Evolutionary conservation across 2,329 filamentous ascomycete species (phyloP).

Genomic region (Talaromyces funiculosus): DNA sequence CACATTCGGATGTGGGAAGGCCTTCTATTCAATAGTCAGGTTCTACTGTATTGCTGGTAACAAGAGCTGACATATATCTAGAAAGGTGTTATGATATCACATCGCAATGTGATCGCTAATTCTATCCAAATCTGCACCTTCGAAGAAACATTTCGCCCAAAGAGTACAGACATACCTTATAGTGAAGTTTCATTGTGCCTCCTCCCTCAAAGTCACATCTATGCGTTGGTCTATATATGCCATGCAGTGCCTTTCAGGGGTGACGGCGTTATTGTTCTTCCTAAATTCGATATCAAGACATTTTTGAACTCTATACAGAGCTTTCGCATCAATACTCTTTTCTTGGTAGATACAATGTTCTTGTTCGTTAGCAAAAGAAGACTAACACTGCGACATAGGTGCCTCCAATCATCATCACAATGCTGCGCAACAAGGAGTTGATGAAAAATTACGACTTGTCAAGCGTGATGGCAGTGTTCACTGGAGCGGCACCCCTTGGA

Average conservation of each 20-base stretch:
- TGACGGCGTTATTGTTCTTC: conserved; percentile 65
- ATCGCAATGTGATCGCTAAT: conserved; percentile 73
- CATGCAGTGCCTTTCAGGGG: conserved; percentile 63
- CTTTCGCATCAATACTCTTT: conserved; percentile 63
- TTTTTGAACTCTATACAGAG: conserved; percentile 61
- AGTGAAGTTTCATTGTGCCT: conserved; percentile 59
- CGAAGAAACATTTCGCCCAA: conserved; percentile 38
- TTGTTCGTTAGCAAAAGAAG: background rate
- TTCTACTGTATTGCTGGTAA: background rate
- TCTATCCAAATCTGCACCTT: conserved; percentile 56
- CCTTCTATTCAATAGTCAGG: background rate
- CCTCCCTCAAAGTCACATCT: conserved; percentile 79
- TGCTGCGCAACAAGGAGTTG: conserved; percentile 59
- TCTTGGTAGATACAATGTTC: conserved; percentile 48
- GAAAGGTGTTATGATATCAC: conserved; percentile 82
- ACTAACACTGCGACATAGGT: conserved; percentile 44
- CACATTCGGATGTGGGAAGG: background rate
- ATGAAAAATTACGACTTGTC: conserved; percentile 66
- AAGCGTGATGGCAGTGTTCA: conserved; percentile 60
- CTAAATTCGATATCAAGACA: conserved; percentile 65
- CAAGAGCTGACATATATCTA: conserved; percentile 27
- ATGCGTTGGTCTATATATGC: conserved; percentile 66
- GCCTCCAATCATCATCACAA: conserved; percentile 73
- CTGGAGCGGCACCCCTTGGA: conserved; percentile 72
- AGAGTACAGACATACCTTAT: conserved; percentile 37